Percentiles rank a stretch among this genome's conserved stretches.
These are phyloP conservation scores for Podaxis sp. DNA, from an alignment of 768 basidiomycete genomes.

Conservation along the genomic window DNA sequence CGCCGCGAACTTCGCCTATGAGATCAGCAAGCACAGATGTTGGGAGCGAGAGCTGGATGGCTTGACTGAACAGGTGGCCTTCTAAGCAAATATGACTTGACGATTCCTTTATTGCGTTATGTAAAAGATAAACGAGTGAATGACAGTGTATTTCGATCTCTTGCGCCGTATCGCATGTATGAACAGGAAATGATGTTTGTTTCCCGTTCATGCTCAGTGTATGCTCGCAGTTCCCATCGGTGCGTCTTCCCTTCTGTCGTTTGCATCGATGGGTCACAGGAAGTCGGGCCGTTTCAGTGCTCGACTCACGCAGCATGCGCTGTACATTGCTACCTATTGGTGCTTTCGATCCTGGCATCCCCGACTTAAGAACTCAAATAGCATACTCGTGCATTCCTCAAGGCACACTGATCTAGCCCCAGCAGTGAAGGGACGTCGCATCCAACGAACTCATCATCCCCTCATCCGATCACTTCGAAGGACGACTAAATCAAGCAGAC, in stretches of 20 bases:
- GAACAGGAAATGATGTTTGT: too few species aligned
- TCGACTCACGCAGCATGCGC: too few species aligned
- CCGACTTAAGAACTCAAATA: background rate
- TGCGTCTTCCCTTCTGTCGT: too few species aligned
- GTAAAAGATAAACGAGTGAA: too few species aligned
- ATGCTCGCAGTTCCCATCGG: too few species aligned
- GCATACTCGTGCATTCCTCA: background rate
- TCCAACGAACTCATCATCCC: background rate
- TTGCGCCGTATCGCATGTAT: too few species aligned
- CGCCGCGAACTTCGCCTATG: constrained; percentile 51
- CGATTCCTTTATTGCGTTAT: too few species aligned
- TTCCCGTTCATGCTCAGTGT: too few species aligned
- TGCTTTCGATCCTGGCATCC: background rate
- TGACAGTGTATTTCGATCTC: too few species aligned
- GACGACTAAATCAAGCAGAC: background rate
- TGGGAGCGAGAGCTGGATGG: constrained; percentile 60
- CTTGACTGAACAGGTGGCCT: constrained; percentile 47
- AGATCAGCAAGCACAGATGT: constrained; percentile 64
- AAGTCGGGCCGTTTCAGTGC: too few species aligned
- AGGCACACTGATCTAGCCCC: background rate
- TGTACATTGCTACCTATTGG: too few species aligned
- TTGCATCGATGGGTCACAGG: too few species aligned
- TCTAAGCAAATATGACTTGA: constrained; percentile 16
- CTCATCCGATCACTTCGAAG: background rate
- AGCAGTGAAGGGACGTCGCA: background rate